Conservation (phyloP, 225 moss, liverwort and hornwort genomes). For the Physcomitrellopsis africana region DNA sequence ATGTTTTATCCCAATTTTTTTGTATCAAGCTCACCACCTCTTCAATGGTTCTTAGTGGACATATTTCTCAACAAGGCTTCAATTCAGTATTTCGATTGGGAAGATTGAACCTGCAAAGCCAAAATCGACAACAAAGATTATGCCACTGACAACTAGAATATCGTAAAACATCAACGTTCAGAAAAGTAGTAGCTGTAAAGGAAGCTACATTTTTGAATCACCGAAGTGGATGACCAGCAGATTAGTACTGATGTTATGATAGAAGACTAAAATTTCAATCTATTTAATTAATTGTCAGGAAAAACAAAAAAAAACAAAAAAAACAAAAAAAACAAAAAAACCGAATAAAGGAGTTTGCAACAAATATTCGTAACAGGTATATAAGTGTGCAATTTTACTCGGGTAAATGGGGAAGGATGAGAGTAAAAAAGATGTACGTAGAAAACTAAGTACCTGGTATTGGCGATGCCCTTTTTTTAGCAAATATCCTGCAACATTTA, state of each 20-base stretch:
- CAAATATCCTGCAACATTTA: conserved; percentile 93
- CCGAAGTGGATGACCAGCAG: conserved; percentile 8
- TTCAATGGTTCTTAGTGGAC: too few species aligned
- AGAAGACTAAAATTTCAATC: conserved; percentile 21
- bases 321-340: too few species aligned
- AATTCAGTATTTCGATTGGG: conserved; percentile 48
- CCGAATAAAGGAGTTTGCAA: conserved; percentile 4
- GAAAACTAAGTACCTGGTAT: conserved; percentile 64
- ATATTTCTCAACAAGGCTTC: conserved; percentile 7
- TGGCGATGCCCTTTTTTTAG: conserved; percentile 85
- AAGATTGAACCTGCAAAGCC: conserved; percentile 64
- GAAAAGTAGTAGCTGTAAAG: conserved; percentile 11
- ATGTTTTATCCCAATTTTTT: not conserved
- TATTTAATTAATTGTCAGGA: not conserved
- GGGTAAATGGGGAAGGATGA: conserved; percentile 1
- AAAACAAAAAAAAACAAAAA: too few species aligned
- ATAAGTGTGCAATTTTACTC: conserved; percentile 3
- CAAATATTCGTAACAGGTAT: conserved; percentile 1
- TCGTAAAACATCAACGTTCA: conserved; percentile 19
- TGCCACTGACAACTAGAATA: conserved; percentile 19
- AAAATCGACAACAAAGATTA: conserved; percentile 20
- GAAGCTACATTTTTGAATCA: not conserved
- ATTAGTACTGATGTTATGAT: not conserved
- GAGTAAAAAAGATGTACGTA: conserved; percentile 7
- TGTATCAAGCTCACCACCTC: not conserved